Base-by-base conservation (phyloP, 1,139 yeast genomes). In the Saccharomyces pastorianus region DNA sequence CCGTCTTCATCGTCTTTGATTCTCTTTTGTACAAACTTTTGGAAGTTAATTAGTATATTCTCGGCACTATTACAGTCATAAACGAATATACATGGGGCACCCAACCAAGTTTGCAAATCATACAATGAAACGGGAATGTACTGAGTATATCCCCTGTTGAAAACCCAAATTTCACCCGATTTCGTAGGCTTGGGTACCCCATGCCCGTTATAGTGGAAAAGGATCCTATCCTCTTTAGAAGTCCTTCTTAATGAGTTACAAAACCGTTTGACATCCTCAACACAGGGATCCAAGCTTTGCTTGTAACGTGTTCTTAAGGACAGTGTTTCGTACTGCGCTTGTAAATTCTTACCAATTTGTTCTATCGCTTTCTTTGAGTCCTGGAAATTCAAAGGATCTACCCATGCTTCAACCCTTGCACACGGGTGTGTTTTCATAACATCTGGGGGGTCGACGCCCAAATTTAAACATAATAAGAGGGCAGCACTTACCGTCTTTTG, bases 81-180 rank as follows among this genome's bases (percentile, higher is more conserved):
- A 48, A 91, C 96, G 71, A 88, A 91, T 34, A 93, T 86, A 53
- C 96, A 95, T 0, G 99, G 99, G 1, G 98, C 97, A 8, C 99
- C 99, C n/a, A 93, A 75, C 99, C 99, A 93, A 1, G 96, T 85
- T 66, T 93, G 99, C 53, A 93, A 75, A 65, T 95, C 99, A 67
- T 88, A 90, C 25, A 93, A 73, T 5, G 96, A 88, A 1, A 93
- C 95, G 1, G 99, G 99, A 57, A 93, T 93, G 68, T 93, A 93
- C 71, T 93, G 99, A 1, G 99, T 93, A 68, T 91, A 95, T 1
- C 96, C 96, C 62, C 97, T 76, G 70, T 93, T 93, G 72, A 93
- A 93, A 14, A 95, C 98, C 99, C 99, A 93, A 25, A 93, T 89
- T 67, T 93, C 99, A n/a, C 99, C 99, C 53, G 91, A 83, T 29